These are phyloP conservation scores for Hypoxylon sp. DNA, from an alignment of 2,329 filamentous ascomycete genomes.

Conservation along the genomic window DNA sequence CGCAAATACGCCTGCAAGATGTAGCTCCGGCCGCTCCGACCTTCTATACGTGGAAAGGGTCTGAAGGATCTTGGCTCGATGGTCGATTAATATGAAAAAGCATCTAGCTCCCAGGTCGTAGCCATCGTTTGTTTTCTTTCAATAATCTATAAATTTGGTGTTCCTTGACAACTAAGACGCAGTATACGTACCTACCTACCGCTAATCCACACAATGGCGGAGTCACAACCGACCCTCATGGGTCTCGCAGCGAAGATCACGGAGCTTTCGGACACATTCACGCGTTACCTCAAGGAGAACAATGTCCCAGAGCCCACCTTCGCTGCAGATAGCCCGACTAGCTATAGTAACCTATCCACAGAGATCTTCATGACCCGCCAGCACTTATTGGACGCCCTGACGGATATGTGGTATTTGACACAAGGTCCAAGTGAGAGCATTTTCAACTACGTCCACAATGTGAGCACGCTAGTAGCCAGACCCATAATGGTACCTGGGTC, in stretches of 20 bases:
- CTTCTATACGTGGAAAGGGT: slow-evolving; percentile 15
- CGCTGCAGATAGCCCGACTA: slow-evolving; percentile 59
- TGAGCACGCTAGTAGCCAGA: slow-evolving; percentile 42
- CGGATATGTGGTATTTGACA: slow-evolving; percentile 61
- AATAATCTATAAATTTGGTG: not conserved
- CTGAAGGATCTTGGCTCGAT: not conserved
- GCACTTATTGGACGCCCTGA: slow-evolving; percentile 59
- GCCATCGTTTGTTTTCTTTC: not conserved
- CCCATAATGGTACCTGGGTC: not conserved
- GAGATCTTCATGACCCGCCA: slow-evolving; percentile 61
- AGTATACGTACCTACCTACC: slow-evolving; percentile 6
- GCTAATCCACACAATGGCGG: slow-evolving; percentile 47
- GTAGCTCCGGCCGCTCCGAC: slow-evolving; percentile 29
- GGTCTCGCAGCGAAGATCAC: slow-evolving; percentile 61
- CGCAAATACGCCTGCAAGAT: slow-evolving; percentile 7
- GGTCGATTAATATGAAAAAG: slow-evolving; percentile 23
- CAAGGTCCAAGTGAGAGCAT: slow-evolving; percentile 65
- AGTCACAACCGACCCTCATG: slow-evolving; percentile 56
- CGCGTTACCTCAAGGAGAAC: slow-evolving; percentile 57
- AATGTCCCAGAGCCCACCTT: slow-evolving; percentile 59
- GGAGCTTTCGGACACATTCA: slow-evolving; percentile 59
- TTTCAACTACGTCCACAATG: slow-evolving; percentile 60
- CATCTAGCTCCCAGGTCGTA: slow-evolving; percentile 1
- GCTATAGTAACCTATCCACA: slow-evolving; percentile 57
- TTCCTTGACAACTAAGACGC: slow-evolving; percentile 11